Base-by-base conservation (phyloP, 345 rosid species). In the Populus davidiana region DNA sequence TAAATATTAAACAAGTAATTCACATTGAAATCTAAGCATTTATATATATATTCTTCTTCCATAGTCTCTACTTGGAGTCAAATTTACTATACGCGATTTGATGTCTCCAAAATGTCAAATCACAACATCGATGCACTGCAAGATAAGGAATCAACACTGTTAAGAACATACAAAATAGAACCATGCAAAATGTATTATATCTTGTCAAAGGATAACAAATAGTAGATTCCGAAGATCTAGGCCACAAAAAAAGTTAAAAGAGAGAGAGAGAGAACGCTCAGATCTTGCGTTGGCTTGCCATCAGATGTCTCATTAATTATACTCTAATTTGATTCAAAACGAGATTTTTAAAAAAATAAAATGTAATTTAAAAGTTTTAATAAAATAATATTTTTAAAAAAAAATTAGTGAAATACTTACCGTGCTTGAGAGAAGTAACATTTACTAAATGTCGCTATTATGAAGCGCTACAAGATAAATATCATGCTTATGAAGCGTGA, bases 141-240 rank as follows among this genome's bases (percentile, higher is more conserved):
- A 8, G 62, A 21, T 25, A 76, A 44, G 65, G 80, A 68, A 75
- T 73, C 56, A 39, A 35, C 21, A 64, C 72, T 69, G 78, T 62
- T 33, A 18, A 13, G n/a, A 54, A 79, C 56, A 86, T 86, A 86
- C 75, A 74, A 79, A 72, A 74, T 75, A 83, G 85, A 86, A 62
- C 77, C 47, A 29, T 38, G 63, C 70, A 70, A 65, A 70, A 81
- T 82, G 79, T 75, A 75, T 79, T 11, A 78, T 11, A 76, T 82
- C 84, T 72, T 79, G 76, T 83, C 86, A 77, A 80, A 13, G 50
- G 21, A 35, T 54, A 8, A 14, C 59, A 16, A 12, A 25, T 44
- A 27, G 44, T 11, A n/a, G 29, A n/a, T 56, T 56, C 63, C 63
- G 63, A n/a, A 27, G 23, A 56, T 56, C 27, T 1, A 56, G n/a